A percentile compares a stretch with the other conserved stretches of the same genome.
These are phyloP conservation scores for Termitomyces sp. DNA, from an alignment of 768 basidiomycete genomes.

Conservation along the genomic window DNA sequence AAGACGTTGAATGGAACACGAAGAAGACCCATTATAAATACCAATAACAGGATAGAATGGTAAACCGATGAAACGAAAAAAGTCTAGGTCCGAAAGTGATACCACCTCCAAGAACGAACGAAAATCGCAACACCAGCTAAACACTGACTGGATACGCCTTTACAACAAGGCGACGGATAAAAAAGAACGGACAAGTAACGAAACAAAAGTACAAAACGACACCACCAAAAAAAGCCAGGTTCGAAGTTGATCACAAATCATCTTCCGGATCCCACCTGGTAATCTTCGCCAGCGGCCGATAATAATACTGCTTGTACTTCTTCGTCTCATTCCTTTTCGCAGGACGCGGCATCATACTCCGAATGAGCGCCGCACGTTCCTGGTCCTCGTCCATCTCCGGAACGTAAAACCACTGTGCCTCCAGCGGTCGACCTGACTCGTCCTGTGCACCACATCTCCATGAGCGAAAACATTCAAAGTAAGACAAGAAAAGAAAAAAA, in stretches of 20 bases:
- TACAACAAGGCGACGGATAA: background rate
- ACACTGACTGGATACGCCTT: background rate
- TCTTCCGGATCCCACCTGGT: constrained; percentile 77
- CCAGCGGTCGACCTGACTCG: constrained; percentile 48
- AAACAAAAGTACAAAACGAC: background rate
- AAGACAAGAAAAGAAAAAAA: constrained; percentile 12
- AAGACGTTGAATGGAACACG: background rate
- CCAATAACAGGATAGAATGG: background rate
- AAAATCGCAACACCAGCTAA: background rate
- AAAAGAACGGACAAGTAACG: background rate
- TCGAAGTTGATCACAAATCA: constrained; percentile 35
- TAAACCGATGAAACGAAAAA: background rate
- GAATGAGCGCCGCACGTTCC: constrained; percentile 66
- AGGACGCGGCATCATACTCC: constrained; percentile 72
- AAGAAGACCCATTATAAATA: background rate
- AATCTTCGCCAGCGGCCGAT: constrained; percentile 69
- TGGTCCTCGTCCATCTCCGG: constrained; percentile 69
- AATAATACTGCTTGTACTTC: constrained; percentile 87
- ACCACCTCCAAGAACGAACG: background rate
- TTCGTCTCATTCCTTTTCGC: constrained; percentile 76
- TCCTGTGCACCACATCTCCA: constrained; percentile 32
- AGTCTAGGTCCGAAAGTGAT: background rate
- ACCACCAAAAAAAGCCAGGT: background rate
- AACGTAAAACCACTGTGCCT: constrained; percentile 76
- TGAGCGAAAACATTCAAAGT: constrained; percentile 2